Evolutionary conservation across 2,329 filamentous ascomycete species (phyloP), one percentile per base, ranked within the genome.

Genomic region (Monilinia aucupariae): DNA sequence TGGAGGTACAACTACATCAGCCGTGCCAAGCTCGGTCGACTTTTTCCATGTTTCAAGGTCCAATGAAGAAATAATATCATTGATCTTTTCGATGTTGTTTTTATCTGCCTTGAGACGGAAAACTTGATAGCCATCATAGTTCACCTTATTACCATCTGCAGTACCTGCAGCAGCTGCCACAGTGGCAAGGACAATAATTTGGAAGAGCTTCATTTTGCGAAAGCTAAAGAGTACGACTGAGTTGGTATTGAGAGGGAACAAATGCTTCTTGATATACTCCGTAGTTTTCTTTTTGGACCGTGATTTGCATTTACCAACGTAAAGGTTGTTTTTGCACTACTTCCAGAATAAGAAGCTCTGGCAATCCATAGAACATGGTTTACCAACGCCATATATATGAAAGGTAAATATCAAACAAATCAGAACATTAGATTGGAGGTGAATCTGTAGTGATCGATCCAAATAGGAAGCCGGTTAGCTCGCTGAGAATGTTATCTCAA

Each of bases 1-100:
- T 15, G 74, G 74, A 17, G 77, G 71, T 58, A 80, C 72, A n/a
- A 77, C 74, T 52, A 80, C 68, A 65, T 80, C 78, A 51, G 78
- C 74, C 2, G 67, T 68, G 45, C 70, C 70, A 17, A 68, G 45
- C 10, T 65, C 66, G 32, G 66, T 63, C 13, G 68, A 43, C 3
- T 75, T 71, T 49, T 76, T 75, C 74, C 76, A 77, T 20, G 71
- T 66, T 32, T 76, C 70, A 43, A 78, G 73, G 10, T 72, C 66
- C 1, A 79, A 67, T 3, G 68, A 68, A 8, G 73, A 66, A 43
- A 79, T 72, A 30, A 75, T 72, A 30, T 72, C 66, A 53, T 74
- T 71, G 3, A 78, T 68, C 25, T 68, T 66, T 17, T 69, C 69
- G 6, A 75, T 65, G 47, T 78, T 70, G 15, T 72, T 66, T 12